These are phyloP conservation scores for Leccinum obscurum DNA, from an alignment of 768 basidiomycete genomes.

Conservation along the genomic window DNA sequence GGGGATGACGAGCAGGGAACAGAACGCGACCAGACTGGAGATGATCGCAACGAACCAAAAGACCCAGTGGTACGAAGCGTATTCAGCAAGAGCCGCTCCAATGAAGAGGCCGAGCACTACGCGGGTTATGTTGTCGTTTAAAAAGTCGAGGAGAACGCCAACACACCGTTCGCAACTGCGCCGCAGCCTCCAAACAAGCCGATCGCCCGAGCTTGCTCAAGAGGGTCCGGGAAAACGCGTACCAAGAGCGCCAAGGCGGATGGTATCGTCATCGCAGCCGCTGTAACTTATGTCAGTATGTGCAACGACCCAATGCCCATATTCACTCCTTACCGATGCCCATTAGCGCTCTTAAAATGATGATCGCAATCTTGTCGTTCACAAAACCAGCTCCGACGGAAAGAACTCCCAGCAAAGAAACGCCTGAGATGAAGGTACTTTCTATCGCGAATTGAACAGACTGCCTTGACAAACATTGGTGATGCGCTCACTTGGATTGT, in stretches of 20 bases:
- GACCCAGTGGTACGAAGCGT: slow-evolving; percentile 48
- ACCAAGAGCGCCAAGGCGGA: slow-evolving; percentile 51
- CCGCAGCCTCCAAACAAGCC: slow-evolving; percentile 47
- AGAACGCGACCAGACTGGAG: slow-evolving; percentile 32
- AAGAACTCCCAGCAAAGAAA: slow-evolving; percentile 41
- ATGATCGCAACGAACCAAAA: slow-evolving; percentile 50
- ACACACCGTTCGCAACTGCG: slow-evolving; percentile 44
- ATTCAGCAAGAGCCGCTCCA: slow-evolving; percentile 43
- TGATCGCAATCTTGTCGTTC: slow-evolving; percentile 44
- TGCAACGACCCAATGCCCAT: not conserved
- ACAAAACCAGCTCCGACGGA: slow-evolving; percentile 48
- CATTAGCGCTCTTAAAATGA: slow-evolving; percentile 52
- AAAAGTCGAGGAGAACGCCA: not conserved
- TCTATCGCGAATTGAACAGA: slow-evolving; percentile 37
- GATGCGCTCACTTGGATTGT: slow-evolving; percentile 31
- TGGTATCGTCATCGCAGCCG: slow-evolving; percentile 51
- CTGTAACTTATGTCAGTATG: slow-evolving; percentile 24
- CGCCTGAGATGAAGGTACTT: slow-evolving; percentile 43
- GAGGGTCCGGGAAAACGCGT: slow-evolving; percentile 47
- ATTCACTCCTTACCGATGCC: slow-evolving; percentile 37
- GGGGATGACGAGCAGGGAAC: slow-evolving; percentile 37
- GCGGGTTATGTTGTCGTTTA: not conserved
- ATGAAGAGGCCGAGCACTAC: slow-evolving; percentile 43
- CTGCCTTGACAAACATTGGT: slow-evolving; percentile 18
- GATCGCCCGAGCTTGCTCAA: slow-evolving; percentile 50